Percentiles rank a stretch among this genome's conserved stretches.
These are phyloP conservation scores for Golubevia sp. DNA, from an alignment of 1,284 basidiomycete genomes.

Conservation along the genomic window DNA sequence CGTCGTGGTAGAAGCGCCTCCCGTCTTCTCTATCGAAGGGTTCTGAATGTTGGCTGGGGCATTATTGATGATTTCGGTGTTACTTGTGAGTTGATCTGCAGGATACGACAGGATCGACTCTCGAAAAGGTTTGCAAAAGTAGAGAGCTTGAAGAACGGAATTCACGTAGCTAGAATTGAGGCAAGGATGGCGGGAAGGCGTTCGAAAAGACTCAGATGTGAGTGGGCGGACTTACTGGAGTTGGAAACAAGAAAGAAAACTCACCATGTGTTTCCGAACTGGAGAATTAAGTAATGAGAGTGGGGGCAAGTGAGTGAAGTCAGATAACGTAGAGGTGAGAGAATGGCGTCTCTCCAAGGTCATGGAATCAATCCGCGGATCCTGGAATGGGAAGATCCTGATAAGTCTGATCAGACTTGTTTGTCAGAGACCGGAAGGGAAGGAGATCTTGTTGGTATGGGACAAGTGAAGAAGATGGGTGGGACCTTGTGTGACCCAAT, in stretches of 20 bases:
- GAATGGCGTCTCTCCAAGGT: background rate
- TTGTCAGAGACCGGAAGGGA: background rate
- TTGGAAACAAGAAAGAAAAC: background rate
- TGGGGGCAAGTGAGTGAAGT: constrained; percentile 11
- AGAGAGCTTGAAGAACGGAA: constrained; percentile 56
- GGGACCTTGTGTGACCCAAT: too few species aligned
- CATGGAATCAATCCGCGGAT: background rate
- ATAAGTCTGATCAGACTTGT: background rate
- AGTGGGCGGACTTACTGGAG: background rate
- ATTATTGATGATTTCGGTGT: background rate
- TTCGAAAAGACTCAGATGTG: constrained; percentile 33
- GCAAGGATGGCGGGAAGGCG: constrained; percentile 3
- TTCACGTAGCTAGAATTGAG: constrained; percentile 49
- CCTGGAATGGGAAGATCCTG: background rate
- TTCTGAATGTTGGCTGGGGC: background rate
- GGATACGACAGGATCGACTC: constrained; percentile 26
- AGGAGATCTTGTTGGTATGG: too few species aligned
- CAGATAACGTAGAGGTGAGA: constrained; percentile 5
- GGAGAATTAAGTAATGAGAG: background rate
- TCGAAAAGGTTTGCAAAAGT: constrained; percentile 52
- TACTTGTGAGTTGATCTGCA: constrained; percentile 37
- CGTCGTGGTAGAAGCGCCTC: background rate
- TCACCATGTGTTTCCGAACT: constrained; percentile 56
- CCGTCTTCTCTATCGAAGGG: background rate
- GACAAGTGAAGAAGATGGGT: too few species aligned